Evolutionary conservation across 768 basidiomycete species (phyloP), one percentile per base, ranked within the genome.

Genomic region (Suillus spraguei): DNA sequence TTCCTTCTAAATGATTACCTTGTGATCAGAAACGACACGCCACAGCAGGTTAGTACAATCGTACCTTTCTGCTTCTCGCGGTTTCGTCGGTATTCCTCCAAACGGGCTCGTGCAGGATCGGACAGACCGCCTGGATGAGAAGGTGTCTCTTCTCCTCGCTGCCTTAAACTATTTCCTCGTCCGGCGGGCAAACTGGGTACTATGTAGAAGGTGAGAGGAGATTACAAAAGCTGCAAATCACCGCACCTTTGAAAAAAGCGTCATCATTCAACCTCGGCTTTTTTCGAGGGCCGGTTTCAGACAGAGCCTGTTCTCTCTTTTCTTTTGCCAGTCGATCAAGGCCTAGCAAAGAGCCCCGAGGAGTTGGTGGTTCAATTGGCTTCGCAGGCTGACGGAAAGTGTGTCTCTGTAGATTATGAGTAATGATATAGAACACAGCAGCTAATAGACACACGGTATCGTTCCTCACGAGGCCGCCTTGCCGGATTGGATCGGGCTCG

Each of bases 61-160:
- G 24, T 60, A 88, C 92, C 91, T 78, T 82, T 78, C 70, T 89
- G 88, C 69, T 84, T 87, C 36, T 95, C 92, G 63, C 85, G 80
- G 63, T 83, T 85, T 65, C 82, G 82, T 63, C 91, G 82, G 69
- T 94, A 78, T 66, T 96, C 95, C 62, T 95, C 94, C 35, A 98
- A 76, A 63, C 85, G 78, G 66, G 83, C 81, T 22, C 89, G 81
- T 16, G 89, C 94, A 1, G 80, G 78, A 33, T 93, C 91, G 1
- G 94, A 92, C 22, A 99, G 78, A 17, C 97, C 97, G 42, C 93
- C 91, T 3, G 93, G 89, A 72, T 96, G 92, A 22, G 96, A 97
- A 0, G 97, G 97, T 0, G 97, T 99, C 67, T 97, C 97, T 68
- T 91, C 90, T 0, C 88, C 92, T 64, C 91, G 81, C 64, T 91